Base-by-base conservation (phyloP, 208 protist genomes). In the Angomonas desouzai region DNA sequence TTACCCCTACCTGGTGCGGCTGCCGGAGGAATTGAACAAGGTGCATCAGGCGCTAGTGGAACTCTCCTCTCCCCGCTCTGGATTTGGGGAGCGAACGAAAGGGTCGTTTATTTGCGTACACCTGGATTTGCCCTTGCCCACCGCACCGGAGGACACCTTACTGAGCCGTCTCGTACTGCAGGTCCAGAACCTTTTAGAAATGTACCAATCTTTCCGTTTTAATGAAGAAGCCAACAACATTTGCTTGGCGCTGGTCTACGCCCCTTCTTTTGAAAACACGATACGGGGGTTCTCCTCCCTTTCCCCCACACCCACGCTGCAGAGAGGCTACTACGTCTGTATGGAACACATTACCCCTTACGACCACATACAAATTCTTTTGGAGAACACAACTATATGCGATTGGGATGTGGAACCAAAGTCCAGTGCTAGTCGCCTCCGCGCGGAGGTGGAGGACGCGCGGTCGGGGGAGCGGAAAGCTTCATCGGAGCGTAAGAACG, bases 311-410 rank as follows among this genome's bases (percentile, higher is more conserved):
- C 3, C 47, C 10, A 25, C 29, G n/a, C 28, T 29, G 6, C 10
- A 23, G n/a, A 57, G 28, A 13, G 51, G 51, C 22, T 38, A 36
- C 51, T 57, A 57, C 51, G 56, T 62, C 33, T 59, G 34, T n/a
- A 33, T 60, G 4, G 53, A 64, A 18, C 65, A 73, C 47, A 40
- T 70, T 13, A 73, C 61, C 30, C 66, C 72, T 28, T 55, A 48
- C 22, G 38, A 61, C 11, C 72, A 78, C 63, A 32, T 78, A 16
- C 48, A 65, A 10, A 28, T 56, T 23, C 58, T 78, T 30, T 62
- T 78, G 1, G 29, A 57, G 16, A 69, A 55, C 33, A 49, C 64
- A 1, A 51, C 20, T 49, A 34, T 68, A 6, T 38, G 59, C 27
- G 32, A 62, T 1, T 25, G 22, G 48, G 45, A 30, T 38, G 62